A percentile compares a stretch with the other conserved stretches of the same genome.
phyloP scores from a whole-genome alignment of 2,329 filamentous ascomycete genomes.

The Thyridium curvatum region DNA sequence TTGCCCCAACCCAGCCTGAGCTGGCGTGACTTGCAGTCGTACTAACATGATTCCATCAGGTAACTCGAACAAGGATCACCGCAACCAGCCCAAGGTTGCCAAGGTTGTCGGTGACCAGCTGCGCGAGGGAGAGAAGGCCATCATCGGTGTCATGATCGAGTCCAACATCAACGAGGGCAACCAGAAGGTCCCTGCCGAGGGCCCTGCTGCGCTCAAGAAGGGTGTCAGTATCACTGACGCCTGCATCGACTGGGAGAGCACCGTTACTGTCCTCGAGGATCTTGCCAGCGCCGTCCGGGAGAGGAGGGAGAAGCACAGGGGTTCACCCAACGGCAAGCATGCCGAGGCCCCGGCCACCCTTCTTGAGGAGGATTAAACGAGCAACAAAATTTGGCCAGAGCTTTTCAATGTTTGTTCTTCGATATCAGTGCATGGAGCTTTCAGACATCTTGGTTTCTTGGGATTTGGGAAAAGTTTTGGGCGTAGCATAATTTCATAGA shows the following conservation, averaged over 20 bases:
- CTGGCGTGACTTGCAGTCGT: too few species aligned
- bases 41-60: too few species aligned
- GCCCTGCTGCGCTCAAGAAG: conserved; percentile 78
- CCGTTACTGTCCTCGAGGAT: conserved; percentile 67
- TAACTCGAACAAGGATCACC: conserved; percentile 93
- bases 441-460: too few species aligned
- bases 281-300: conserved; percentile 76
- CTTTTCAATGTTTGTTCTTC: not conserved
- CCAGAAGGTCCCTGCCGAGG: conserved; percentile 88
- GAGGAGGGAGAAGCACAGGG: conserved; percentile 47
- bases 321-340: conserved; percentile 21
- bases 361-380: conserved; percentile 42
- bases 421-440: too few species aligned
- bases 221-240: conserved; percentile 97
- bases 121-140: conserved; percentile 70
- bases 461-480: not conserved
- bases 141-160: conserved; percentile 99
- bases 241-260: conserved; percentile 92
- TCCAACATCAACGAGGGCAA: conserved; percentile 92
- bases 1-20: too few species aligned
- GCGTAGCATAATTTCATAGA: not conserved
- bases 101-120: conserved; percentile 78
- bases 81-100: conserved; percentile 93
- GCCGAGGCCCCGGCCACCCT: conserved; percentile 33
- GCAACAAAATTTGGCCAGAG: not conserved